These are phyloP conservation scores for Fusarium graminum DNA, from an alignment of 2,329 filamentous ascomycete species.

Conservation along the genomic window DNA sequence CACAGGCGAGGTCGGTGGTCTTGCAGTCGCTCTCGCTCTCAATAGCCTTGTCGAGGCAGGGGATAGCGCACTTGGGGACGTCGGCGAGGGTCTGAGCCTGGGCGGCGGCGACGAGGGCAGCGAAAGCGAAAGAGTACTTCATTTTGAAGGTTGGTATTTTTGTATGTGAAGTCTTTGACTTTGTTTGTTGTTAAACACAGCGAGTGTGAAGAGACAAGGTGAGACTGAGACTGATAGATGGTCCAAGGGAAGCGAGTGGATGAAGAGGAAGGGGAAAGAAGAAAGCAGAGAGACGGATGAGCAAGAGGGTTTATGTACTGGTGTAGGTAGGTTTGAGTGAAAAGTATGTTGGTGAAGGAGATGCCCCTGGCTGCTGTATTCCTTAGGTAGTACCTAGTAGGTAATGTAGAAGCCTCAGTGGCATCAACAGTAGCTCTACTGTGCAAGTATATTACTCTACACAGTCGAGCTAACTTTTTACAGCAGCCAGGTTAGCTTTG, in stretches of 20 bases:
- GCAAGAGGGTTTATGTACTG: slow-evolving; percentile 51
- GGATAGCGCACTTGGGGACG: slow-evolving; percentile 56
- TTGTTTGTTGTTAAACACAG: slow-evolving; percentile 38
- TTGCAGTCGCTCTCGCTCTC: slow-evolving; percentile 51
- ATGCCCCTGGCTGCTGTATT: no score
- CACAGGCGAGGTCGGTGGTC: slow-evolving; percentile 53
- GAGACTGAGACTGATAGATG: slow-evolving; percentile 29
- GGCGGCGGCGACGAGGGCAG: slow-evolving; percentile 53
- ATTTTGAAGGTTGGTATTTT: slow-evolving; percentile 51
- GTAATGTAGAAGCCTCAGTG: neutral
- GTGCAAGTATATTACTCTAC: no score
- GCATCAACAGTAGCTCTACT: neutral
- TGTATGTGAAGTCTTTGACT: slow-evolving; percentile 11
- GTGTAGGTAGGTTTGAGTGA: slow-evolving; percentile 1
- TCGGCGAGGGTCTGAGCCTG: slow-evolving; percentile 53
- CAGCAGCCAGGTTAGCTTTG: no score
- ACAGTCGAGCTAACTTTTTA: no score
- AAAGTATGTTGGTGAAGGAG: neutral
- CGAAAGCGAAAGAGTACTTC: slow-evolving; percentile 55
- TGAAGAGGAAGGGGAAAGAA: slow-evolving; percentile 44
- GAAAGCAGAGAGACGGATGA: slow-evolving; percentile 28
- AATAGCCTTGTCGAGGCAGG: slow-evolving; percentile 55
- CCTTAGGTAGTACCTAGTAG: neutral
- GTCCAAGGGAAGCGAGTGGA: slow-evolving; percentile 50
- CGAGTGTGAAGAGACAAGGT: slow-evolving; percentile 47